These are phyloP conservation scores for Nemania abortiva DNA, from an alignment of 2,329 filamentous ascomycete genomes.

Conservation along the genomic window DNA sequence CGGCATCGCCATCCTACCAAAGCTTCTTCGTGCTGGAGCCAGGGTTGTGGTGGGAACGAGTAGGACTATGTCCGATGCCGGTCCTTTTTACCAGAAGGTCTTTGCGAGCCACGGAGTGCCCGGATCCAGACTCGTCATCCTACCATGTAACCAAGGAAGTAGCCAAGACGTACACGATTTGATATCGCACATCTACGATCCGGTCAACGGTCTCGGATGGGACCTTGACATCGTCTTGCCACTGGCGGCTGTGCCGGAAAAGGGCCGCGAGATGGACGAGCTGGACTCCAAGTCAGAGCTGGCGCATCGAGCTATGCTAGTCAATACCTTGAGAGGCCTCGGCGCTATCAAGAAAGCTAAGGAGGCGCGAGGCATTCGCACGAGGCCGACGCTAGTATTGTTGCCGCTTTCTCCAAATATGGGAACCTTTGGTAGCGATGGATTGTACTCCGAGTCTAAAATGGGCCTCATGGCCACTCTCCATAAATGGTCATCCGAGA, in stretches of 20 bases:
- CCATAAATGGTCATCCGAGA: slow-evolving; percentile 53
- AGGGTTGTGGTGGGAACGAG: slow-evolving; percentile 40
- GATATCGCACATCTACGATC: neutral
- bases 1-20: slow-evolving; percentile 38
- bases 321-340: slow-evolving; percentile 55
- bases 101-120: neutral
- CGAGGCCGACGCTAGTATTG: slow-evolving; percentile 51
- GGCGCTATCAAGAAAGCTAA: slow-evolving; percentile 48
- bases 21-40: slow-evolving; percentile 44
- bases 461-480: slow-evolving; percentile 54
- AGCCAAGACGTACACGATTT: neutral
- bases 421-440: slow-evolving; percentile 58
- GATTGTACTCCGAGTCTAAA: slow-evolving; percentile 60
- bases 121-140: neutral
- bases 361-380: neutral
- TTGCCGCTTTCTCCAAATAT: slow-evolving; percentile 60
- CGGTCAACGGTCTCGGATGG: slow-evolving; percentile 39
- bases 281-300: slow-evolving; percentile 54
- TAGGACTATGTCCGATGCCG: slow-evolving; percentile 21
- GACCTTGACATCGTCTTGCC: slow-evolving; percentile 58
- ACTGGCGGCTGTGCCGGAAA: slow-evolving; percentile 57
- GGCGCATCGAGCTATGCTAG: slow-evolving; percentile 56
- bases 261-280: slow-evolving; percentile 52
- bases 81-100: neutral
- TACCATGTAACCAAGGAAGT: neutral